phyloP scores from a whole-genome alignment of 345 rosid species.

The Linum lewisii region DNA sequence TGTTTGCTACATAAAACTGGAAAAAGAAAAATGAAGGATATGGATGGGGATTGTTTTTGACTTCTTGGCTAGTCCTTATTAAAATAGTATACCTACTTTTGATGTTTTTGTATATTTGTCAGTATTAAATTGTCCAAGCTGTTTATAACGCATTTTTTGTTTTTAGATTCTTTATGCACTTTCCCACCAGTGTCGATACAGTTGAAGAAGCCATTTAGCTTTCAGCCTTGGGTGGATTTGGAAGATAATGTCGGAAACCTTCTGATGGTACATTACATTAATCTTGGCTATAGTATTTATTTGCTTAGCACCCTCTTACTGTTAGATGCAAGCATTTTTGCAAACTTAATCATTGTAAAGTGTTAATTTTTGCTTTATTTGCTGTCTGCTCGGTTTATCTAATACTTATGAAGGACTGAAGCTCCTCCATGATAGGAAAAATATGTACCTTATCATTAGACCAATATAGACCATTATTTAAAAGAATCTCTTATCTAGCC shows the following conservation, averaged over 20 bases:
- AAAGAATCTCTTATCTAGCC: constrained; percentile 1
- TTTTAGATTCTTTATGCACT: constrained; percentile 53
- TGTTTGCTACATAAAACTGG: no score
- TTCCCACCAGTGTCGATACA: constrained; percentile 67
- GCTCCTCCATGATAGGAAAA: background rate
- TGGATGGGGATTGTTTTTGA: no score
- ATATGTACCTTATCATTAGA: background rate
- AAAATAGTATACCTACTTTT: no score
- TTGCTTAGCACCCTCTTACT: background rate
- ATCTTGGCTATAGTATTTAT: background rate
- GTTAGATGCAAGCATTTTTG: background rate
- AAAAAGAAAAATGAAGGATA: no score
- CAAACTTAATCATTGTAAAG: background rate
- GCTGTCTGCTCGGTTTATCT: constrained; percentile 5
- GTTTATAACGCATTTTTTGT: background rate
- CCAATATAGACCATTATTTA: background rate
- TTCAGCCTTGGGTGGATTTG: constrained; percentile 83
- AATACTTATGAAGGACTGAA: no score
- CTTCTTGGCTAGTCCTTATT: no score
- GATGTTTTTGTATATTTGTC: no score
- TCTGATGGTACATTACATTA: constrained; percentile 57
- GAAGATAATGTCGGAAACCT: constrained; percentile 84
- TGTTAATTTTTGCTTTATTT: background rate
- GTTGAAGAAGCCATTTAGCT: constrained; percentile 62
- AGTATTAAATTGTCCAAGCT: background rate